phyloP scores from a whole-genome alignment of 208 protist genomes.

The Trypanosoma cruzi region DNA sequence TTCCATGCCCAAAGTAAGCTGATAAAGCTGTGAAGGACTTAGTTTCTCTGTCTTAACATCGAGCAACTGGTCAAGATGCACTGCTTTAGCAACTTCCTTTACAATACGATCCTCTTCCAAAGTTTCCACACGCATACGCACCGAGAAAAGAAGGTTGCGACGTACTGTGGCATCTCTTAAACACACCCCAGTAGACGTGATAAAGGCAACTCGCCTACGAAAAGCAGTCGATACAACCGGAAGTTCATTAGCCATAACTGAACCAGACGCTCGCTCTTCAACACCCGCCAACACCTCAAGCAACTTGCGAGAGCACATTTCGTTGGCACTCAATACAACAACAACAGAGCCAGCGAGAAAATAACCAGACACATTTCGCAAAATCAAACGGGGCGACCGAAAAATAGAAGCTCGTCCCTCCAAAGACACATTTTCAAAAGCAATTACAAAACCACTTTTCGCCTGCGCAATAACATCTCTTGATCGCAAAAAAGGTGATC shows the following conservation, averaged over 20 bases:
- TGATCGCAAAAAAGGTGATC: background rate
- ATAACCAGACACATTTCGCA: slow-evolving; percentile 20
- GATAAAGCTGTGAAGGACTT: slow-evolving; percentile 26
- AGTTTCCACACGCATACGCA: slow-evolving; percentile 34
- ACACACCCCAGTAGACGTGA: slow-evolving; percentile 28
- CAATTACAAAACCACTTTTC: slow-evolving; percentile 12
- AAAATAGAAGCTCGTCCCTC: slow-evolving; percentile 11
- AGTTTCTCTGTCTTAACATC: slow-evolving; percentile 13
- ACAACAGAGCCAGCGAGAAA: slow-evolving; percentile 12
- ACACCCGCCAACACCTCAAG: slow-evolving; percentile 32
- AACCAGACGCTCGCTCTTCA: slow-evolving; percentile 22
- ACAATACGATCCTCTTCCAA: slow-evolving; percentile 14
- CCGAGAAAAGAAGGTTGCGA: slow-evolving; percentile 34
- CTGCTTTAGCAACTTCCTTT: slow-evolving; percentile 7
- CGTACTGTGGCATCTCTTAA: slow-evolving; percentile 26
- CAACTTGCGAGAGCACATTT: slow-evolving; percentile 11
- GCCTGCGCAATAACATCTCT: background rate
- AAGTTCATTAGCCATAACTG: slow-evolving; percentile 36
- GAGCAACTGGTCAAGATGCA: slow-evolving; percentile 15
- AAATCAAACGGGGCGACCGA: slow-evolving; percentile 6
- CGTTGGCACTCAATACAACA: slow-evolving; percentile 7
- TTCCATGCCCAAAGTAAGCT: slow-evolving; percentile 33
- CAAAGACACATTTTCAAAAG: slow-evolving; percentile 18
- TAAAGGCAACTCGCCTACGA: slow-evolving; percentile 28
- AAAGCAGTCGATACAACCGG: slow-evolving; percentile 27